Evolutionary conservation across 1,284 basidiomycete genomes (phyloP).

Genomic region (Anthracocystis panici-leucophaei): DNA sequence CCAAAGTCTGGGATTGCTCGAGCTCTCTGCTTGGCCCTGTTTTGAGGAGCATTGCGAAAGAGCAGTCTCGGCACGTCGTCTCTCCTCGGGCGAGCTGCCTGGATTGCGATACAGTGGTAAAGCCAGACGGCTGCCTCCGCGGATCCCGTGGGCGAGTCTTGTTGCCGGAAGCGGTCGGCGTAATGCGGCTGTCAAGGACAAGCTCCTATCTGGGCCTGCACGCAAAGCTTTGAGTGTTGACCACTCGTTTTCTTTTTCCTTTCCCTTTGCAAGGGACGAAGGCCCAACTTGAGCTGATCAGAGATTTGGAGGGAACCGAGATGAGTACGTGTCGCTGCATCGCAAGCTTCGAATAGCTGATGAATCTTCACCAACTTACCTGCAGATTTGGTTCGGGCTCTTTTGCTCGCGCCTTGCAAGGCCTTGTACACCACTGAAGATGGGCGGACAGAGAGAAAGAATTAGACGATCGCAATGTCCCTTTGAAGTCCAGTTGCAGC

Average conservation of each 20-base stretch:
- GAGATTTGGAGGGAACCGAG: too few species aligned
- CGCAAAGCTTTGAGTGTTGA: slow-evolving; percentile 36
- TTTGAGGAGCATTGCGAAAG: neutral
- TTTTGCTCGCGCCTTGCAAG: slow-evolving; percentile 20
- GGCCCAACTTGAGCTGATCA: slow-evolving; percentile 1
- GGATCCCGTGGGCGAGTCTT: slow-evolving; percentile 13
- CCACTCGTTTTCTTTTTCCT: slow-evolving; percentile 33
- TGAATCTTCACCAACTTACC: neutral
- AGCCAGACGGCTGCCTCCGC: slow-evolving; percentile 22
- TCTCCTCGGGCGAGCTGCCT: slow-evolving; percentile 34
- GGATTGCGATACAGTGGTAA: slow-evolving; percentile 36
- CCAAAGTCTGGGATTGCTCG: neutral
- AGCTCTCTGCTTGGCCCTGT: neutral
- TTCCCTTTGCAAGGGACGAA: neutral
- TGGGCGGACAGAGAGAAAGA: neutral
- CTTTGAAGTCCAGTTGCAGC: neutral
- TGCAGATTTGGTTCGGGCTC: neutral
- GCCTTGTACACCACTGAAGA: slow-evolving; percentile 23
- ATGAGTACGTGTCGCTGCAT: neutral
- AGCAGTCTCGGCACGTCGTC: slow-evolving; percentile 23
- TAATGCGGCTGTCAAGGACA: slow-evolving; percentile 26
- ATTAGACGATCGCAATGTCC: neutral
- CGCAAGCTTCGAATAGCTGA: too few species aligned
- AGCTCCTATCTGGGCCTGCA: slow-evolving; percentile 16
- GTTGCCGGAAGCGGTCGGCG: slow-evolving; percentile 33